Percentiles rank a stretch among this genome's conserved stretches.
These are phyloP conservation scores for Fusarium sambucinum DNA, from an alignment of 2,329 filamentous ascomycete species.

Conservation along the genomic window DNA sequence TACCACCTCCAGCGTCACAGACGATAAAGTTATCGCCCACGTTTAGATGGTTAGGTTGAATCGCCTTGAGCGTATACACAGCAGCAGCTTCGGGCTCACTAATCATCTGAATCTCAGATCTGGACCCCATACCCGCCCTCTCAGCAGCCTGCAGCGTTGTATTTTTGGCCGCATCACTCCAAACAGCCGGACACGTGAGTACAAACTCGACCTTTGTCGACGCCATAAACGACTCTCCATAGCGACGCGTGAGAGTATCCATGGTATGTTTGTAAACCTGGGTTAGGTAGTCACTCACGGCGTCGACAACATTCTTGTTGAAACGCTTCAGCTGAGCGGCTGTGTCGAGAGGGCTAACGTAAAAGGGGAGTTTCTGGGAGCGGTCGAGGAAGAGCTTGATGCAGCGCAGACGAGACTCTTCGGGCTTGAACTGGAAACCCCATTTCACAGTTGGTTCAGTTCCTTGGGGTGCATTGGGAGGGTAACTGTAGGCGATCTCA, in stretches of 20 bases:
- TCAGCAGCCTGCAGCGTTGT: conserved; percentile 83
- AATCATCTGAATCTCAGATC: conserved; percentile 80
- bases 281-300: conserved; percentile 82
- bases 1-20: conserved; percentile 72
- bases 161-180: conserved; percentile 88
- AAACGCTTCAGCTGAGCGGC: conserved; percentile 79
- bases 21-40: conserved; percentile 75
- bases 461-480: conserved; percentile 49
- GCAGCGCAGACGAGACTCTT: conserved; percentile 80
- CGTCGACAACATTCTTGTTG: conserved; percentile 82
- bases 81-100: conserved; percentile 85
- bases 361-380: conserved; percentile 83
- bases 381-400: conserved; percentile 88
- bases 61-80: conserved; percentile 82
- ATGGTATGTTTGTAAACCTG: conserved; percentile 83
- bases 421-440: conserved; percentile 86
- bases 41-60: conserved; percentile 79
- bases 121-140: conserved; percentile 80
- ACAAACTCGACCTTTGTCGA: conserved; percentile 82
- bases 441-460: conserved; percentile 71
- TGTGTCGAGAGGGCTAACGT: conserved; percentile 82
- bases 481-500: conserved; percentile 74
- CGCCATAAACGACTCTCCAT: conserved; percentile 83
- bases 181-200: conserved; percentile 84
- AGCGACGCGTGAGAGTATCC: conserved; percentile 78